A percentile compares a stretch with the other conserved stretches of the same genome.
These are phyloP conservation scores for Apiospora rasikravindrae DNA, from an alignment of 2,329 filamentous ascomycete genomes.

Conservation along the genomic window DNA sequence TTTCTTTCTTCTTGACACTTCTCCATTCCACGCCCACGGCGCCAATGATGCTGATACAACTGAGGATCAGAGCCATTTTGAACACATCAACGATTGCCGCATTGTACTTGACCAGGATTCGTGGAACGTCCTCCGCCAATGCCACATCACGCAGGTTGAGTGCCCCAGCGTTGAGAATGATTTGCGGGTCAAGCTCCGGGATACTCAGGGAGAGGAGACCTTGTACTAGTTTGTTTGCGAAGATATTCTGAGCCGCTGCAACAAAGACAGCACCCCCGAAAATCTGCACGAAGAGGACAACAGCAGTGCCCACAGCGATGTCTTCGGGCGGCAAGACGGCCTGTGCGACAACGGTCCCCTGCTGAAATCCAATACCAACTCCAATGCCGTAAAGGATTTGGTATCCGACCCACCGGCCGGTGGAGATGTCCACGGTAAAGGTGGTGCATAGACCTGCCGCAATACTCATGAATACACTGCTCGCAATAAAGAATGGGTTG, in stretches of 20 bases:
- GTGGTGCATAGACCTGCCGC: constrained; percentile 43
- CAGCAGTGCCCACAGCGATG: constrained; percentile 47
- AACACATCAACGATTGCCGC: constrained; percentile 62
- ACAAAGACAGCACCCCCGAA: constrained; percentile 53
- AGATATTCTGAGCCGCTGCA: constrained; percentile 50
- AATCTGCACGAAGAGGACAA: constrained; percentile 52
- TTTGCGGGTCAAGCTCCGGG: constrained; percentile 33
- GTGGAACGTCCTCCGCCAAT: constrained; percentile 27
- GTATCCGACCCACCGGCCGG: constrained; percentile 41
- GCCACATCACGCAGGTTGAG: constrained; percentile 31
- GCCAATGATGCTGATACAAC: constrained; percentile 59
- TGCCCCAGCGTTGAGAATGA: constrained; percentile 39
- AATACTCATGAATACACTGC: too few relatives aligned
- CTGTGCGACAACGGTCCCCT: constrained; percentile 2
- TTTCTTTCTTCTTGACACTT: constrained; percentile 43
- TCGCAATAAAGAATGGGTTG: too few relatives aligned
- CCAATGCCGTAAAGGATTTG: constrained; percentile 34
- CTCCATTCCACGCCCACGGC: constrained; percentile 65
- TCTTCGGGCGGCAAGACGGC: constrained; percentile 47
- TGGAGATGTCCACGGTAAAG: constrained; percentile 36
- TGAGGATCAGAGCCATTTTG: constrained; percentile 62
- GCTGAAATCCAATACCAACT: not conserved
- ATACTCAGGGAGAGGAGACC: constrained; percentile 37
- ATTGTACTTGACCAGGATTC: constrained; percentile 60
- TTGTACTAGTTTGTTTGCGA: constrained; percentile 45